Percentiles rank a stretch among this genome's conserved stretches.
These are phyloP conservation scores for Claviceps sp. DNA, from an alignment of 2,329 filamentous ascomycete genomes.

Conservation along the genomic window DNA sequence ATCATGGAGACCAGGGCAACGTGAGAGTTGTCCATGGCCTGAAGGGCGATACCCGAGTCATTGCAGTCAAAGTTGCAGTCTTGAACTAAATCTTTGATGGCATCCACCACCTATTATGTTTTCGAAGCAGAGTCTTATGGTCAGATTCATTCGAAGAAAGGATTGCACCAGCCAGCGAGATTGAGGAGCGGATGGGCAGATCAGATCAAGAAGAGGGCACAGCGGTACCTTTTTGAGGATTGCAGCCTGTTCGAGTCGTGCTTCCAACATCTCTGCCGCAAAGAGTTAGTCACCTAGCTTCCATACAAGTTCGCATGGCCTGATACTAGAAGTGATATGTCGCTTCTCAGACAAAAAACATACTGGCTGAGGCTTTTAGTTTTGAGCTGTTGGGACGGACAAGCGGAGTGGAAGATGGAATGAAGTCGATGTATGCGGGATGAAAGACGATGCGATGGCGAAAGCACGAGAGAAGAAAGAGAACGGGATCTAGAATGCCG, in stretches of 20 bases:
- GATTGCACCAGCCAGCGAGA: too few species aligned
- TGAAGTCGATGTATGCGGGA: too few species aligned
- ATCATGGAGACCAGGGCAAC: slow-evolving; percentile 98
- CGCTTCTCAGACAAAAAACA: neutral
- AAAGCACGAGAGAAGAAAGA: neutral
- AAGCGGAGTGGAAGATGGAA: neutral
- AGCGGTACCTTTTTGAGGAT: slow-evolving; percentile 77
- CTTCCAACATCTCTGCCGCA: slow-evolving; percentile 69
- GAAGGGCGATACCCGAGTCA: slow-evolving; percentile 94
- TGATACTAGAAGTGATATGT: too few species aligned
- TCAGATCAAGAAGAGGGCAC: neutral
- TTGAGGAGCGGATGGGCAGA: neutral
- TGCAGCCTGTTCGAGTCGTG: slow-evolving; percentile 85
- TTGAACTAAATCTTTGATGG: slow-evolving; percentile 97
- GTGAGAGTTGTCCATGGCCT: slow-evolving; percentile 99
- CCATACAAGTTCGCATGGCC: too few species aligned
- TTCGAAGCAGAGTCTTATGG: neutral
- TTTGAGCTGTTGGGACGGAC: too few species aligned
- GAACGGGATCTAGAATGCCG: too few species aligned
- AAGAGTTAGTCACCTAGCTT: neutral
- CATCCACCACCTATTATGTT: slow-evolving; percentile 71
- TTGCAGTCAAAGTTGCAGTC: slow-evolving; percentile 99
- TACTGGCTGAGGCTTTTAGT: neutral
- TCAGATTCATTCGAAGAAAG: neutral
- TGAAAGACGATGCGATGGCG: too few species aligned